Base-by-base conservation (phyloP, 2,329 filamentous ascomycete genomes). In the Orbilia brochopaga region DNA sequence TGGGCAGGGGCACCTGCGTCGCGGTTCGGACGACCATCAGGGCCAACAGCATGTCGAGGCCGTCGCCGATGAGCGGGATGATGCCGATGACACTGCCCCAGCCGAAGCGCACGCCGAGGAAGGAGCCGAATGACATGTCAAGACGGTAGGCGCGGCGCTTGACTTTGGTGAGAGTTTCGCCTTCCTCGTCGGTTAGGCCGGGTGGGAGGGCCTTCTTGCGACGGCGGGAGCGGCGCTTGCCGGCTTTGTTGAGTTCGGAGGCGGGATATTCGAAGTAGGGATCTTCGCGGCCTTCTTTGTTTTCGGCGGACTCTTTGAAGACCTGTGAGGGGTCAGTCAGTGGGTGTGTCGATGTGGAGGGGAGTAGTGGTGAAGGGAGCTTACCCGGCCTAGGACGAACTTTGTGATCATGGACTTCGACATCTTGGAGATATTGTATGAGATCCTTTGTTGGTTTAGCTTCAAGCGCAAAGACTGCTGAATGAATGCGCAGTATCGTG, bases 21-120 rank as follows among this genome's bases (percentile, higher is more conserved):
- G 90, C 92, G 23, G 87, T 87, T 70, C 83, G 84, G 74, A 96
- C 83, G 7, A 97, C 87, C 80, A 90, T 86, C 70, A 91, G 79
- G 8, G 90, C 90, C 77, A 97, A 83, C 55, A 90, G 81, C 7
- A 86, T 82, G 78, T 96, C 92, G 13, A 89, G 79, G 8, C 84
- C 84, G 79, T 96, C 92, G 53, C 92, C 92, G 73, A 90, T 81
- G 4, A 86, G 86, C 76, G 94, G 94, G 61, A 97, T 80, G 6
- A 97, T 78, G 13, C 88, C 94, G 76, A 97, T 90, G 66, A 96
- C 85, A 76, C 88, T 90, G 57, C 90, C 87, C 91, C 92, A 97
- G 19, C 94, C 94, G 78, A 97, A 92, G 66, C 88, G 86, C 69
- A 96, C 84, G 48, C 92, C 91, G 74, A 89, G 86, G 78, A 91